phyloP scores from a whole-genome alignment of 2,329 filamentous ascomycete species.

The Neofusicoccum kwambonambiense region DNA sequence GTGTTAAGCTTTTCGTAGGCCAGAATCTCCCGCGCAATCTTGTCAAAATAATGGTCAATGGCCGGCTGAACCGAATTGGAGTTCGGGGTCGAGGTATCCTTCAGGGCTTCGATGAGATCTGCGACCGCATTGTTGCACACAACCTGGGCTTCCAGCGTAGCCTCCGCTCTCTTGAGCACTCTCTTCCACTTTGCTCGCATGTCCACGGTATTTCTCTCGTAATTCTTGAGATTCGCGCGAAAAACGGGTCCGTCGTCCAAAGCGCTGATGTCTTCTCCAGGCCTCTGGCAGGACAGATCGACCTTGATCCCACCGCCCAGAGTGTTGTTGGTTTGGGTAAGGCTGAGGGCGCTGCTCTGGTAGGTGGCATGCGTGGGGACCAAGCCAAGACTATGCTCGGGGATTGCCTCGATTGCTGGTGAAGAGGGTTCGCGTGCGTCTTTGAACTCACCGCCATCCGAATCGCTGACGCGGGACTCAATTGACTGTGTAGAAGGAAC shows the following conservation, averaged over 20 bases:
- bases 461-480: slow-evolving; percentile 75
- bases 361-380: slow-evolving; percentile 38
- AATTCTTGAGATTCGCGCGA: slow-evolving; percentile 90
- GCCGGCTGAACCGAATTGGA: slow-evolving; percentile 96
- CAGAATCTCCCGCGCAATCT: slow-evolving; percentile 88
- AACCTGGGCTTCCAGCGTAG: slow-evolving; percentile 74
- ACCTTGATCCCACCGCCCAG: slow-evolving; percentile 62
- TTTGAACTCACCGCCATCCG: slow-evolving; percentile 54
- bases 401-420: slow-evolving; percentile 48
- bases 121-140: slow-evolving; percentile 83
- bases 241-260: slow-evolving; percentile 94
- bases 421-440: slow-evolving; percentile 47
- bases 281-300: slow-evolving; percentile 81
- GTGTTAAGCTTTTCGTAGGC: slow-evolving; percentile 84
- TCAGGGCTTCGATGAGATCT: slow-evolving; percentile 79
- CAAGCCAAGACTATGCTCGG: slow-evolving; percentile 47
- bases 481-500: slow-evolving; percentile 85
- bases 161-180: slow-evolving; percentile 89
- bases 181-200: slow-evolving; percentile 96
- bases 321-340: slow-evolving; percentile 32
- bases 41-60: slow-evolving; percentile 96
- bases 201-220: slow-evolving; percentile 94
- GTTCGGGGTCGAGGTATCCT: slow-evolving; percentile 86
- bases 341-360: background rate
- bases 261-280: slow-evolving; percentile 78